Conservation (phyloP, 2,329 filamentous ascomycete species). For the Monilinia aucupariae region DNA sequence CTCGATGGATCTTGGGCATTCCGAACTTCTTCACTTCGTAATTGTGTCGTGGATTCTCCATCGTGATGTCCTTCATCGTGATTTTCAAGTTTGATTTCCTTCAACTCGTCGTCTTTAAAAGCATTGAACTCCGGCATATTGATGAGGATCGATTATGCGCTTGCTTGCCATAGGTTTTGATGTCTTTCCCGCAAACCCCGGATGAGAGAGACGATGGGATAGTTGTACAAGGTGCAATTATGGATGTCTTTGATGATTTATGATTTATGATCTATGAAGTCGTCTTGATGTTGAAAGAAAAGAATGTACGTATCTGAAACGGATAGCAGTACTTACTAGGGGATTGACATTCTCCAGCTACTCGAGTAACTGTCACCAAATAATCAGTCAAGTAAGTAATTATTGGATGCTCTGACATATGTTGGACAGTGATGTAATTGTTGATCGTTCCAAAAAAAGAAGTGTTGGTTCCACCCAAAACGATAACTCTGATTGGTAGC, state of each 20-base stretch:
- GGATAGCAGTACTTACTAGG: not conserved
- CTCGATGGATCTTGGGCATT: not conserved
- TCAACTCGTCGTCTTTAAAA: conserved; percentile 12
- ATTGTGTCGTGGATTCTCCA: not conserved
- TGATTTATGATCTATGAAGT: too few relatives aligned
- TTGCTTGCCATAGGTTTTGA: not conserved
- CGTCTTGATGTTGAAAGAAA: not conserved
- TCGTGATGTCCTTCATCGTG: not conserved
- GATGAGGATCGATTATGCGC: not conserved
- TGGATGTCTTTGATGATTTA: not conserved
- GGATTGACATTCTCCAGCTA: not conserved
- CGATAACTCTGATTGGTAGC: conserved; percentile 1
- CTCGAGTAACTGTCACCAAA: too few relatives aligned
- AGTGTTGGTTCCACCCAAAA: not conserved
- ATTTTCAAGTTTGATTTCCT: not conserved
- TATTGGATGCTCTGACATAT: conserved; percentile 2
- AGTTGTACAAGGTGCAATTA: not conserved
- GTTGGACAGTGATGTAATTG: conserved; percentile 14
- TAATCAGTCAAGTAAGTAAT: not conserved
- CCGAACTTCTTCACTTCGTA: not conserved
- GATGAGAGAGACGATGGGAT: not conserved
- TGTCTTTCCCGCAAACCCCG: not conserved
- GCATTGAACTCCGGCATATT: conserved; percentile 17
- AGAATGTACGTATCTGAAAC: too few relatives aligned
- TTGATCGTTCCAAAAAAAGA: conserved; percentile 2